Base-by-base conservation (phyloP, 805 yeast genomes). In the Wickerhamomyces chambardii region DNA sequence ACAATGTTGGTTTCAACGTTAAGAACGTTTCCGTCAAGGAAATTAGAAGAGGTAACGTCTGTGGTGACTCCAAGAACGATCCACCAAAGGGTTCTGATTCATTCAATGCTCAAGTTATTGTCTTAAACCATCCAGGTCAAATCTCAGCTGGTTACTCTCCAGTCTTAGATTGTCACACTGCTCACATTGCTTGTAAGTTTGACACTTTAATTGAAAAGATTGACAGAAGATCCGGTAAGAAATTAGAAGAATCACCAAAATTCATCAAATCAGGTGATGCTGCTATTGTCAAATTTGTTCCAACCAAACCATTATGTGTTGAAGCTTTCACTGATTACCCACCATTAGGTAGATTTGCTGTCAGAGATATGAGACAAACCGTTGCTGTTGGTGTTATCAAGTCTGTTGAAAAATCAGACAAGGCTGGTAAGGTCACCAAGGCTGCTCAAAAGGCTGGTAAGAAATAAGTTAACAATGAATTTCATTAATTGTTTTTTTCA, bases 341-440 rank as follows among this genome's bases (percentile, higher is more conserved):
- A 68, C 97, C 95, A 77, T 72, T 90, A 69, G 92, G 95, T 77
- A 86, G 97, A 83, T 80, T 89, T 75, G 90, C 90, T 66, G 96
- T 87, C 78, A 89, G 97, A 84, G 97, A 87, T 75, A 87, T 87
- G 97, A 84, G 97, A 84, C 96, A 87, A 75, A 89, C 97, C 59
- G 97, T 89, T 61, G 97, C 97, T 66, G 97, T 89, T 67, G 96
- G 96, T 89, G 97, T 89, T 66, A 84, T 87, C 90, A 87, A 87
- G 82, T 69, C 86, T 49, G 95, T 86, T 58, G 94, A 75, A 61
- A 86, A 86, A 83, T 62, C 84, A 53, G 81, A 77, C 70, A 71
- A 68, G 61, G 84, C 86, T 61, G 89, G 86, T 72, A 84, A 85
- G 87, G 92, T 84, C 59, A 84, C 95, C 87, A 85, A 85, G 86